Base-by-base conservation (phyloP, 176 grass and related monocot genomes). In the Musa schizocarpa region DNA sequence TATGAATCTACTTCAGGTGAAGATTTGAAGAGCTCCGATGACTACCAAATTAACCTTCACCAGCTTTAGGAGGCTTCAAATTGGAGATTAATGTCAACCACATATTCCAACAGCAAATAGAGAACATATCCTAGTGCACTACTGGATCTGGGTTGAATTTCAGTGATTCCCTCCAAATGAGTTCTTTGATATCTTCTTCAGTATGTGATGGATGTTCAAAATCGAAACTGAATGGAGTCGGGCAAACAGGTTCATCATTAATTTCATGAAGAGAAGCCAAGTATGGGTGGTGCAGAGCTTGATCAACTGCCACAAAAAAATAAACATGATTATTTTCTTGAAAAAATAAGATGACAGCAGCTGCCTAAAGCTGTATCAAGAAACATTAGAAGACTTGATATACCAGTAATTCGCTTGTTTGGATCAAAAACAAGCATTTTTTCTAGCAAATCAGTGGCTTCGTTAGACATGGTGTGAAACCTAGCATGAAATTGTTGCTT, bases 381-480 rank as follows among this genome's bases (percentile, higher is more conserved):
- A 69, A 29, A 53, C 49, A 24, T 14, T 65, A 26, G 16, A 4
- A 52, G 34, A 8, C 17, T 62, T 8, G 13, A 80, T 61, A 78
- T 83, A 98, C 94, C 94, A 53, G 94, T 87, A 83, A 98, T 98
- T 81, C 90, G 87, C 76, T 89, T 98, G 88, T 88, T 92, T 22
- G 94, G 94, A 85, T 98, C 90, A 80, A 98, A 98, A 52, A 98
- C 82, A 53, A 98, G 94, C 90, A 98, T 98, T 85, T 84, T 98
- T 80, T 98, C 94, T 34, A 98, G 90, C 86, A 98, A 91, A 85
- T 98, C 90, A 71, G 89, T 76, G 65, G 94, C 94, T 21, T 88
- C 88, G 74, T 56, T 80, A 22, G 90, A 93, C 88, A 91, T 87
- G 66, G 72, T 87, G 59, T 90, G 90, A 67, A 98, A 98, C 43